Evolutionary conservation across 371 early-diverging fungal genomes (phyloP).

Genomic region (Thermomucor indicae-seudaticae): DNA sequence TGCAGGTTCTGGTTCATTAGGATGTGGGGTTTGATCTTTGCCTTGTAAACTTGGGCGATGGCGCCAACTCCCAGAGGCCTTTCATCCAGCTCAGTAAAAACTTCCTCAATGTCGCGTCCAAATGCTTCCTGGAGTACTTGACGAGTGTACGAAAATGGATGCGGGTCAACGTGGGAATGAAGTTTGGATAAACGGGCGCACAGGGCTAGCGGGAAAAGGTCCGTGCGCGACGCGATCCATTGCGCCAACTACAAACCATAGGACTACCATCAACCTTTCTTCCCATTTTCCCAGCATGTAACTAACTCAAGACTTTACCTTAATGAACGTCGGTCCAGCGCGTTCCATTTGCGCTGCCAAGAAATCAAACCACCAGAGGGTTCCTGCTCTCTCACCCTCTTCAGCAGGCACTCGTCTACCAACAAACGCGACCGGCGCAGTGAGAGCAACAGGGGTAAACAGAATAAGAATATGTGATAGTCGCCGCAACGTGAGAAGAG

Average conservation of each 20-base stretch:
- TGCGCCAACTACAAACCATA: constrained; percentile 72
- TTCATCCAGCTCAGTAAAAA: constrained; percentile 74
- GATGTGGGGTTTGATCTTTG: constrained; percentile 51
- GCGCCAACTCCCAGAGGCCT: constrained; percentile 91
- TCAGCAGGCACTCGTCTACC: constrained; percentile 44
- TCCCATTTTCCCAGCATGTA: background rate
- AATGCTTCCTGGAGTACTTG: constrained; percentile 60
- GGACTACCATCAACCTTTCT: background rate
- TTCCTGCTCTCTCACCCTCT: constrained; percentile 54
- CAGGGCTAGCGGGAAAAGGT: constrained; percentile 81
- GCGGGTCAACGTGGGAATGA: constrained; percentile 80
- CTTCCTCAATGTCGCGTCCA: constrained; percentile 58
- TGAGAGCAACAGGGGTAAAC: constrained; percentile 62
- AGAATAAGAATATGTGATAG: constrained; percentile 54
- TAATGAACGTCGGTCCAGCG: constrained; percentile 94
- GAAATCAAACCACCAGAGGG: constrained; percentile 83
- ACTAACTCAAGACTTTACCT: constrained; percentile 53
- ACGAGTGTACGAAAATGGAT: constrained; percentile 68
- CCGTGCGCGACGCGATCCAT: constrained; percentile 93
- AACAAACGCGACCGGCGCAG: constrained; percentile 51
- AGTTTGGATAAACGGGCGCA: constrained; percentile 76
- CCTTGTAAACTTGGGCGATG: constrained; percentile 90
- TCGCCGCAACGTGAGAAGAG: constrained; percentile 50
- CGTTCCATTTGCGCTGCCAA: constrained; percentile 74
- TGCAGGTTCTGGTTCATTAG: constrained; percentile 22